These are phyloP conservation scores for Fonsecaea nubica DNA, from an alignment of 2,329 filamentous ascomycete species.

Conservation along the genomic window DNA sequence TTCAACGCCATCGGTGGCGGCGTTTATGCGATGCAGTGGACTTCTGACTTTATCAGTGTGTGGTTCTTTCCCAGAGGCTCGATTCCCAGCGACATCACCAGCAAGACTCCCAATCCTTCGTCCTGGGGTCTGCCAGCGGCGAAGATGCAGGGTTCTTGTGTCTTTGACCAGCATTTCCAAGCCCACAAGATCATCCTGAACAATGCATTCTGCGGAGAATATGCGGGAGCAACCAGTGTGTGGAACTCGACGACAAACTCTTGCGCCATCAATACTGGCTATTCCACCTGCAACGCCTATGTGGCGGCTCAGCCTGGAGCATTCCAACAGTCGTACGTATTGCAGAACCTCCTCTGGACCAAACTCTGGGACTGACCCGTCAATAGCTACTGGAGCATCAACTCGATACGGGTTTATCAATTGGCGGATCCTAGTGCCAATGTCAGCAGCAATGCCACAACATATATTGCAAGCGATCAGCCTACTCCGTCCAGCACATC, in stretches of 20 bases:
- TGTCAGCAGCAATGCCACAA: constrained; percentile 14
- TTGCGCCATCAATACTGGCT: constrained; percentile 31
- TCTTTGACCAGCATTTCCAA: constrained; percentile 70
- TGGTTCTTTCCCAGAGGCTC: constrained; percentile 53
- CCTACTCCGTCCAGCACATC: constrained; percentile 26
- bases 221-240: constrained; percentile 67
- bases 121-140: constrained; percentile 57
- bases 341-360: background rate
- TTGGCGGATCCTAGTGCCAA: constrained; percentile 26
- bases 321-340: constrained; percentile 35
- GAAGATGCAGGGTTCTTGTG: constrained; percentile 69
- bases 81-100: constrained; percentile 53
- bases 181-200: constrained; percentile 76
- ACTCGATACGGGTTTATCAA: constrained; percentile 39
- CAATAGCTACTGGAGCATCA: constrained; percentile 38
- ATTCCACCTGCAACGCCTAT: constrained; percentile 35
- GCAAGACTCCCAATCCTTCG: constrained; percentile 49
- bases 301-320: constrained; percentile 35
- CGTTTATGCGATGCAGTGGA: constrained; percentile 68
- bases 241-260: constrained; percentile 36
- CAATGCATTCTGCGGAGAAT: constrained; percentile 80
- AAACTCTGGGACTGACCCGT: background rate
- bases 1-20: constrained; percentile 72
- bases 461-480: constrained; percentile 37
- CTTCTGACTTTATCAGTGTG: constrained; percentile 51